Base-by-base conservation (phyloP, 306 rosid species). In the Pyrus bretschneideri region DNA sequence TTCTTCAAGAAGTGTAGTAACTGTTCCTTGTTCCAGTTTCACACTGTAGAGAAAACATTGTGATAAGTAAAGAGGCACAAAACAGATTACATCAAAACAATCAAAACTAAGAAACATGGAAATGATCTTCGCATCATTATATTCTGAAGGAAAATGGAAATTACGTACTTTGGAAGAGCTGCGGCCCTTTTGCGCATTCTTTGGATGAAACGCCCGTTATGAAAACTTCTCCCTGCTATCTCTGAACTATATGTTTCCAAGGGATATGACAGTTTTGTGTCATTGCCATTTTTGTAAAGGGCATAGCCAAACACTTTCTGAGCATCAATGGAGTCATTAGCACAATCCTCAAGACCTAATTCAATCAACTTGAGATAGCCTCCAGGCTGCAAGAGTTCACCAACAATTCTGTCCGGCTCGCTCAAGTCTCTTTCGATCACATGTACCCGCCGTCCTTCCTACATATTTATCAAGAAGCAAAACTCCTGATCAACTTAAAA, bases 351-450 rank as follows among this genome's bases (percentile, higher is more conserved):
- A 55, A 91, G 90, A 70, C 89, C 93, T 78, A 91, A 83, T 60
- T 91, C 97, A 51, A 87, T 61, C 74, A 89, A 74, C 80, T 85
- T 89, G 31, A 93, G 83, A 83, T 93, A 93, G 11, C 98, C 98
- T 4, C 97, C 92, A 27, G 98, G 98, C 74, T 93, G 98, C 30
- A 93, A 83, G 73, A 93, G 81, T 80, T 93, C 97, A 38, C 97
- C 97, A 30, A 89, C 93, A 80, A 91, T 93, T 75, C 96, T 87
- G 22, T 89, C 88, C 21, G 91, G 98, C 72, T 93, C 96, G 25
- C 45, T 87, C 77, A 91, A 83, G 80, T 93, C 96, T 64, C 96
- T 87, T 62, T 89, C 98, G 51, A 93, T 85, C 62, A 87, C 91
- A 75, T 87, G 91, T 35, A 93, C 92, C 72, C 49, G 77, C 12